phyloP scores from a whole-genome alignment of 768 basidiomycete genomes.

The Leucosporidium scottii region DNA sequence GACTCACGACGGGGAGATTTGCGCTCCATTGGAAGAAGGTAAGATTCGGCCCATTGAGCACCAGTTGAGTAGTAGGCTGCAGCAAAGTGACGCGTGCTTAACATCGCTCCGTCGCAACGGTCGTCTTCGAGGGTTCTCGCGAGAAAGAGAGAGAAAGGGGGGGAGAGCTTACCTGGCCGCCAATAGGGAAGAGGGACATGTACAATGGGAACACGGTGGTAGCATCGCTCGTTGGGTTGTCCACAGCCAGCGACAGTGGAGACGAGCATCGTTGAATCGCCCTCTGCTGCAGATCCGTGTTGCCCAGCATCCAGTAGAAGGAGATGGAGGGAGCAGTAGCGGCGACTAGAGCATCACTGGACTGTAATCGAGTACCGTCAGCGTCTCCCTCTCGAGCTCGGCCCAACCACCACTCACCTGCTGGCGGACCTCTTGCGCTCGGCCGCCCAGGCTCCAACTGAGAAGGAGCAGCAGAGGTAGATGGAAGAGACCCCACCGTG shows the following conservation, averaged over 20 bases:
- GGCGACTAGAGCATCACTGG: not conserved
- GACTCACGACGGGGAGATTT: not conserved
- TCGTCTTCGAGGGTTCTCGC: not conserved
- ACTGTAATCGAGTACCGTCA: not conserved
- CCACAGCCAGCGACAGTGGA: not conserved
- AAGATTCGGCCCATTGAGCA: not conserved
- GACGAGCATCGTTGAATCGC: conserved; percentile 11
- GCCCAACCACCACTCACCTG: too few species aligned
- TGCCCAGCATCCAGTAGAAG: conserved; percentile 17
- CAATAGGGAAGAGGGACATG: conserved; percentile 6
- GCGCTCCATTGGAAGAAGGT: conserved; percentile 2
- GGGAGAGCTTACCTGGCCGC: not conserved
- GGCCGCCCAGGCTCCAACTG: too few species aligned
- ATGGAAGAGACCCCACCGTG: too few species aligned
- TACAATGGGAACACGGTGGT: conserved; percentile 2
- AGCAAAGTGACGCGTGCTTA: not conserved
- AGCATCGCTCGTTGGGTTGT: not conserved
- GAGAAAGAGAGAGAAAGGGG: too few species aligned
- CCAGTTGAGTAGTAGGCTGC: not conserved
- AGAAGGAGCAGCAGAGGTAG: too few species aligned
- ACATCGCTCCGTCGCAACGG: not conserved
- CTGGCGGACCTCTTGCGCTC: too few species aligned
- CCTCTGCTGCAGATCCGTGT: not conserved
- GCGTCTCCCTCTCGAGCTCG: not conserved
- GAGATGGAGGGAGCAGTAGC: conserved; percentile 8